These are phyloP conservation scores for Iodosphaeria phyllophila DNA, from an alignment of 2,329 filamentous ascomycete genomes.

Conservation along the genomic window DNA sequence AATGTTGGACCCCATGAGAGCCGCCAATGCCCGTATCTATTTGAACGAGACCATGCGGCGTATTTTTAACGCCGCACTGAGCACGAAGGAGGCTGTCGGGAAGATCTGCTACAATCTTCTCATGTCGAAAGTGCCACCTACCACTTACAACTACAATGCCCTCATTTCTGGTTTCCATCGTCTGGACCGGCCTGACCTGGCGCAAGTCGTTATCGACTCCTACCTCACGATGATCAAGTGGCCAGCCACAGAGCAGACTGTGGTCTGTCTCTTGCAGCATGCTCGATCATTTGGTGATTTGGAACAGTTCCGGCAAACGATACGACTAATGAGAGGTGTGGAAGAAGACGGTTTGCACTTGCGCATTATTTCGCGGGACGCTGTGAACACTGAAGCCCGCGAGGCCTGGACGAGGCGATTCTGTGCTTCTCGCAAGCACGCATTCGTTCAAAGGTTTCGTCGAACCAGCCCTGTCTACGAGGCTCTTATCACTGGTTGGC, in stretches of 20 bases:
- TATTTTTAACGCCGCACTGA: constrained; percentile 9
- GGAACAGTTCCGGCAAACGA: constrained; percentile 21
- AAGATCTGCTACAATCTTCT: constrained; percentile 49
- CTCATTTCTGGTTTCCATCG: constrained; percentile 48
- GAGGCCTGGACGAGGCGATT: constrained; percentile 6
- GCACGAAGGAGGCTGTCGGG: constrained; percentile 13
- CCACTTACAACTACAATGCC: constrained; percentile 51
- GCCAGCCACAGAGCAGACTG: constrained; percentile 27
- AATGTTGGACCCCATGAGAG: constrained; percentile 2
- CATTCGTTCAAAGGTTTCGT: constrained; percentile 19
- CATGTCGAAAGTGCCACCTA: constrained; percentile 38
- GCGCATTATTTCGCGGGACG: constrained; percentile 12
- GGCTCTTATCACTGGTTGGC: constrained; percentile 25
- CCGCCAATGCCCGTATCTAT: constrained; percentile 4
- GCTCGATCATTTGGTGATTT: constrained; percentile 23
- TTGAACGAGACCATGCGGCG: constrained; percentile 11
- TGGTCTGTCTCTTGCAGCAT: constrained; percentile 29
- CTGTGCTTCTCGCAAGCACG: constrained; percentile 13
- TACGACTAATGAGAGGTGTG: constrained; percentile 25
- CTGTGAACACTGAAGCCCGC: constrained; percentile 7
- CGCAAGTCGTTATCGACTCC: constrained; percentile 31
- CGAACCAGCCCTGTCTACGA: constrained; percentile 22
- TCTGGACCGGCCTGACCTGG: constrained; percentile 26
- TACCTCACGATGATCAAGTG: constrained; percentile 25
- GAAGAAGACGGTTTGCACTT: constrained; percentile 12